Evolutionary conservation across 2,329 filamentous ascomycete species (phyloP), one percentile per base, ranked within the genome.

Genomic region (Colletotrichum kahawae): DNA sequence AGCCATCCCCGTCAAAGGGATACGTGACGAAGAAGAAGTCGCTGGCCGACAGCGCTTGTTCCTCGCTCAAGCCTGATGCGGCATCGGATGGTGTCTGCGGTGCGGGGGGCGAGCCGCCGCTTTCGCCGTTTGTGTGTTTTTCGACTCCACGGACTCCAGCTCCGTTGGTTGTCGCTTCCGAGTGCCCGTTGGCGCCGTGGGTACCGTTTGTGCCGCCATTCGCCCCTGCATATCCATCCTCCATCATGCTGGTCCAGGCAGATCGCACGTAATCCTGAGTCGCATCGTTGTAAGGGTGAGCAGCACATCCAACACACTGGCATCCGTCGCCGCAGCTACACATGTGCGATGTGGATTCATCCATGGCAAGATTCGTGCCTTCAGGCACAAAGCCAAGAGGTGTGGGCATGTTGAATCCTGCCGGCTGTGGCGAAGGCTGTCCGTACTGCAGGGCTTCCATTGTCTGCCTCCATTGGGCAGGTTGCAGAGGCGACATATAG

Each of bases 291-390:
- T 92, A 93, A 14, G 93, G 92, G 80, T 94, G 92, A 4, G 90
- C 90, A 7, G 91, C 88, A 80, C 93, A 95, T 13, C 92, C 93
- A 43, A 94, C 85, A 79, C 93, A 95, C 77, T 92, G 88, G 77
- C 93, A 95, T 33, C 85, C 85, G 69, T 92, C 90, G 24, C 93
- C 93, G 79, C 93, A 95, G 63, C 87, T 86, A 78, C 93, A 95
- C 69, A 82, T 85, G 60, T 85, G 84, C 68, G 81, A 84, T 24
- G 82, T 86, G 14, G 63, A 64, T 24, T 69, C 70, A 33, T 70
- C 77, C 82, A 80, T 81, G 51, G 78, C 75, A 77, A 64, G 77
- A 29, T 63, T 79, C 29, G 56, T 29, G 60, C 56, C 70, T 16
- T 70, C 67, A 5, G 73, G 43, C 4, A 29, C 21, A 54, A 70